phyloP scores from a whole-genome alignment of 2,329 filamentous ascomycete species.

The Aspergillus sp. region DNA sequence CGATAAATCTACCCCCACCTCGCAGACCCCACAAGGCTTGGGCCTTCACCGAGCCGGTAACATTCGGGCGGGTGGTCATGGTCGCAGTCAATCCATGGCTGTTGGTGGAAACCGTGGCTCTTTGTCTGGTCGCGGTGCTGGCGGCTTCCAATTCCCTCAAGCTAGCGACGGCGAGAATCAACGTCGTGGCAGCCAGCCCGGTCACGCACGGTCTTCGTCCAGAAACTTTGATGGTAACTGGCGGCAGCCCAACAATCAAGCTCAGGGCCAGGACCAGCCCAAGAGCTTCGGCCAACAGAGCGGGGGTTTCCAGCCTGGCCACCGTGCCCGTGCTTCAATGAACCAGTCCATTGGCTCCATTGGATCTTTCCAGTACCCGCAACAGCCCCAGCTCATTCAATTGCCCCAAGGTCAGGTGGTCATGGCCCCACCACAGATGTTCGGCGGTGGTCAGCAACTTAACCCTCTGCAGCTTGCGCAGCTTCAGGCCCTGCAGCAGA shows the following conservation, averaged over 20 bases:
- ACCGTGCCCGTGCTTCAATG: conserved; percentile 81
- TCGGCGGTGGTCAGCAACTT: conserved; percentile 76
- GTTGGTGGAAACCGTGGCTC: conserved; percentile 67
- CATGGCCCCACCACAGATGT: conserved; percentile 77
- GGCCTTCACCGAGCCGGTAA: conserved; percentile 72
- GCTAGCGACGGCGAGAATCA: conserved; percentile 68
- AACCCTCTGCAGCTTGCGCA: conserved; percentile 87
- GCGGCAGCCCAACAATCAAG: conserved; percentile 72
- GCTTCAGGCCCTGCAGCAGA: conserved; percentile 90
- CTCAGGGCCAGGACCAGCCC: conserved; percentile 50
- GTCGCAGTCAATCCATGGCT: conserved; percentile 52
- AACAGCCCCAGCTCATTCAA: conserved; percentile 84
- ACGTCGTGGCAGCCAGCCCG: conserved; percentile 69
- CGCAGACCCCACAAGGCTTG: conserved; percentile 62
- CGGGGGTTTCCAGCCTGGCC: conserved; percentile 84
- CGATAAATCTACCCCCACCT: conserved; percentile 42
- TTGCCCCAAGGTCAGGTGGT: conserved; percentile 80
- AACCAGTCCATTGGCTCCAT: conserved; percentile 82
- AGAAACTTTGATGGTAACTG: conserved; percentile 98
- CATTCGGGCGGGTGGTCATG: conserved; percentile 76
- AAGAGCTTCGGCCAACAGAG: conserved; percentile 67
- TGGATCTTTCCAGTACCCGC: conserved; percentile 84
- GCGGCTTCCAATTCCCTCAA: conserved; percentile 70
- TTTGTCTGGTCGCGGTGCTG: conserved; percentile 63
- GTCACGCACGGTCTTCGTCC: conserved; percentile 79